Evolutionary conservation across 495 filamentous ascomycete species (phyloP), one percentile per base, ranked within the genome.

Genomic region (Penicillium ochrochloron): DNA sequence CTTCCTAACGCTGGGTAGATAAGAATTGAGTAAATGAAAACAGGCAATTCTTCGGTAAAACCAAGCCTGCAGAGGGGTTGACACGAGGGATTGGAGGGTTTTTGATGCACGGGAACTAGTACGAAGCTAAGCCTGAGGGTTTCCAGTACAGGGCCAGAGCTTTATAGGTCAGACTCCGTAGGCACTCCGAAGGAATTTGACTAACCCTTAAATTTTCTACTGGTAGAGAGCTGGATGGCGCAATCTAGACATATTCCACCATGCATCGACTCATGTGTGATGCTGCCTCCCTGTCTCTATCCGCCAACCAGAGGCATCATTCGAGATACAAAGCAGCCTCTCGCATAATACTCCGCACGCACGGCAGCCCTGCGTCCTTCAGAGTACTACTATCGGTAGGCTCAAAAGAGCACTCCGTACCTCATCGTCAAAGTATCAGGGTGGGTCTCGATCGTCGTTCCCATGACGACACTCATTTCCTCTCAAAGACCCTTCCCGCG

Each of bases 391-490:
- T 31, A 21, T 42, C 42, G 19, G 54, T 23, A 50, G 37, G 42
- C 42, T 44, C 3, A 48, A 67, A 42, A 56, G 34, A 63, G 54
- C 56, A 66, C 66, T 58, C 67, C 19, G 44, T 48, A 48, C 23
- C 44, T 48, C 44, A 70, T 70, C 67, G 61, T 64, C 58, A 39
- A 64, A 42, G 61, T n/a, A 35, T 5, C 62, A 58, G 50, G 2
- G 71, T 71, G 71, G 71, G 71, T 69, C 68, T 67, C 21, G 71
- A 73, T 73, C 71, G 60, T 71, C 70, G 64, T 44, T 62, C 37
- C 64, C 66, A 73, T 73, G 71, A 71, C 71, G 71, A 71, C 71
- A 44, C 66, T 69, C 66, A 73, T 71, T 69, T 71, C 57, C 61
- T 63, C 51, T 42, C 37, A 63, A 48, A 61, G 61, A 62, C 65